Conservation (phyloP, 2,329 filamentous ascomycete species). For the Trichophyton rubrum region DNA sequence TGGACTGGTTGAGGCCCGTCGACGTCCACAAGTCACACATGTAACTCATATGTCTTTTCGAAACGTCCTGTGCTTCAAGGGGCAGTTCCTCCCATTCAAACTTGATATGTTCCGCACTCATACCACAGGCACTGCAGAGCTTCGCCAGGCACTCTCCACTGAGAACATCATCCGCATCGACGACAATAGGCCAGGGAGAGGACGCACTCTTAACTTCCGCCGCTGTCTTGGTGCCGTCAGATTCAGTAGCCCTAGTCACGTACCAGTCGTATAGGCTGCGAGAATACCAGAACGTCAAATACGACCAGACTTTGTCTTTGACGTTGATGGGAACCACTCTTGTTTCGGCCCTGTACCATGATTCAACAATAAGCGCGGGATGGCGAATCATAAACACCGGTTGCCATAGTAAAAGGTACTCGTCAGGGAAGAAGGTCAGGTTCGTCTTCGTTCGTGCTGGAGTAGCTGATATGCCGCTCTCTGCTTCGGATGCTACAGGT, state of each 20-base stretch:
- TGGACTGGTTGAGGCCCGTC: conserved; percentile 14
- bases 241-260: conserved; percentile 6
- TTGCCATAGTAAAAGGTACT: conserved; percentile 22
- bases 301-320: conserved; percentile 11
- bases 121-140: conserved; percentile 20
- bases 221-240: too few relatives aligned
- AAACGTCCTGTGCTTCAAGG: background rate
- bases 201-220: too few relatives aligned
- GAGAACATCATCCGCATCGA: conserved; percentile 30
- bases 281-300: conserved; percentile 22
- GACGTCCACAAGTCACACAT: background rate
- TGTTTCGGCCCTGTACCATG: conserved; percentile 22
- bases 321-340: conserved; percentile 12
- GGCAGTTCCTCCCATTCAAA: conserved; percentile 21
- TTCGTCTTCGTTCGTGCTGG: conserved; percentile 12
- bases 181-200: conserved; percentile 17
- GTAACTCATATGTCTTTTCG: conserved; percentile 7
- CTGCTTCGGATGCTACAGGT: background rate
- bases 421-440: conserved; percentile 24
- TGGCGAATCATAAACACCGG: conserved; percentile 29
- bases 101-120: conserved; percentile 20
- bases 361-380: conserved; percentile 28
- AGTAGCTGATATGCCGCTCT: conserved; percentile 11
- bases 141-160: conserved; percentile 18
- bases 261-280: conserved; percentile 27